Percentiles rank a stretch among this genome's conserved stretches.
Conservation (phyloP, 106 monocot genomes). For the Dioscorea zingiberensis region DNA sequence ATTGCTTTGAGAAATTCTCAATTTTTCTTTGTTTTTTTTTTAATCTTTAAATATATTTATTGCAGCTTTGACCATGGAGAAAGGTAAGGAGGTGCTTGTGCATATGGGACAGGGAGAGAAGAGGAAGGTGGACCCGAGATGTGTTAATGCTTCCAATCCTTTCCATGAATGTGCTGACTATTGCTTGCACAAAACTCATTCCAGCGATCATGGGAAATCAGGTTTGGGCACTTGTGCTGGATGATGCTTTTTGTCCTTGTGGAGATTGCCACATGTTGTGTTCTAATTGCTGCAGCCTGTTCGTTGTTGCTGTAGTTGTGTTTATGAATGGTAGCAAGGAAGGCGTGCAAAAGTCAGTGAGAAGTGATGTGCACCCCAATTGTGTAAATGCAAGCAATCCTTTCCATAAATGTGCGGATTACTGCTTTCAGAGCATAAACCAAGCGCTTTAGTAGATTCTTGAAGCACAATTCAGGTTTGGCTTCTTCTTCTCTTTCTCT, state of each 20-base stretch:
- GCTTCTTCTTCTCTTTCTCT: too few species aligned
- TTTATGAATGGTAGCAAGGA: constrained; percentile 6
- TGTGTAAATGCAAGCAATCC: constrained; percentile 37
- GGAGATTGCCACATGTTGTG: not conserved
- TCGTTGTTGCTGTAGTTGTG: not conserved
- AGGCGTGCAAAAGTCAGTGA: not conserved
- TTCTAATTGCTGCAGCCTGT: not conserved
- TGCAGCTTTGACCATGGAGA: too few species aligned
- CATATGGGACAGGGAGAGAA: not conserved
- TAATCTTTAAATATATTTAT: too few species aligned
- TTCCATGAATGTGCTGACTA: constrained; percentile 32
- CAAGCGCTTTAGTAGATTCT: not conserved
- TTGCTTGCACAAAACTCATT: constrained; percentile 13
- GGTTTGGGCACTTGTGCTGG: too few species aligned
- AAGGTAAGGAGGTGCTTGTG: not conserved
- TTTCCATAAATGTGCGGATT: constrained; percentile 30
- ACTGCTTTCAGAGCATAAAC: constrained; percentile 17
- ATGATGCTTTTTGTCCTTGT: not conserved
- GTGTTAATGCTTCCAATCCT: constrained; percentile 29
- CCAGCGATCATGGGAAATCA: not conserved
- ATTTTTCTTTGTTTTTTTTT: too few species aligned
- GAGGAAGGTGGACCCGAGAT: constrained; percentile 21
- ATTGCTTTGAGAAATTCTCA: too few species aligned
- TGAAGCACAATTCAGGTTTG: too few species aligned
- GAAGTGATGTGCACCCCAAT: constrained; percentile 19